phyloP scores from a whole-genome alignment of 2,329 filamentous ascomycete genomes.

The Cladophialophora psammophila region DNA sequence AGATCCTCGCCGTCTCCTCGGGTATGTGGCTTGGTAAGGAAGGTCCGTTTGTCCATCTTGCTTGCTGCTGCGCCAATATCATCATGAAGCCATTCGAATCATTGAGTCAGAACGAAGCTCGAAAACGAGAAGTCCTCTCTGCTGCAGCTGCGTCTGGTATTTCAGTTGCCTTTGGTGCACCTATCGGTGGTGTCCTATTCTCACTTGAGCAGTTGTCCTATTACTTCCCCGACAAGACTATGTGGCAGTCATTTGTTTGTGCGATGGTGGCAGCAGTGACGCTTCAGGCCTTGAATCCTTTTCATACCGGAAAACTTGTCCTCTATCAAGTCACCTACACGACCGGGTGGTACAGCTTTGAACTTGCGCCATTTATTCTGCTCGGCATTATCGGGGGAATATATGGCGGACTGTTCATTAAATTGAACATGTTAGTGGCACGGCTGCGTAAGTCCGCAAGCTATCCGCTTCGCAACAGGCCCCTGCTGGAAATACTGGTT shows the following conservation, averaged over 20 bases:
- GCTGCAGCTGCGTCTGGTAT: constrained; percentile 92
- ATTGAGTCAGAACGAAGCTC: constrained; percentile 87
- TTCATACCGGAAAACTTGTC: constrained; percentile 92
- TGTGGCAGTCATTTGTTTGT: constrained; percentile 99
- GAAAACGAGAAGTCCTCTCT: constrained; percentile 91
- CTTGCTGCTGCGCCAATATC: constrained; percentile 93
- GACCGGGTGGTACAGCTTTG: constrained; percentile 91
- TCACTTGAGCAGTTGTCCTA: constrained; percentile 97
- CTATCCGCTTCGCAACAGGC: constrained; percentile 61
- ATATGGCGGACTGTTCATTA: constrained; percentile 94
- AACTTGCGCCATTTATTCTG: constrained; percentile 84
- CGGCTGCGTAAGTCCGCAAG: constrained; percentile 72
- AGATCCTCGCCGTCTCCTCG: constrained; percentile 90
- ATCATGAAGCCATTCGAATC: constrained; percentile 87
- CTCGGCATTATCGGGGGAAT: constrained; percentile 91
- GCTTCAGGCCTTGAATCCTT: constrained; percentile 90
- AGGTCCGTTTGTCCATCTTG: constrained; percentile 92
- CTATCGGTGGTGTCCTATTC: constrained; percentile 93
- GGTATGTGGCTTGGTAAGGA: constrained; percentile 98
- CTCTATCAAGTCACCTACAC: constrained; percentile 95
- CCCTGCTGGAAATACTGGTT: constrained; percentile 79
- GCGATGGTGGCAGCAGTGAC: constrained; percentile 98
- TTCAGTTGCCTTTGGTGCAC: constrained; percentile 91
- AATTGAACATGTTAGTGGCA: constrained; percentile 86
- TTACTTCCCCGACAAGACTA: constrained; percentile 98